These are phyloP conservation scores for Trichoderma reesei DNA, from an alignment of 495 filamentous ascomycete species.

Conservation along the genomic window DNA sequence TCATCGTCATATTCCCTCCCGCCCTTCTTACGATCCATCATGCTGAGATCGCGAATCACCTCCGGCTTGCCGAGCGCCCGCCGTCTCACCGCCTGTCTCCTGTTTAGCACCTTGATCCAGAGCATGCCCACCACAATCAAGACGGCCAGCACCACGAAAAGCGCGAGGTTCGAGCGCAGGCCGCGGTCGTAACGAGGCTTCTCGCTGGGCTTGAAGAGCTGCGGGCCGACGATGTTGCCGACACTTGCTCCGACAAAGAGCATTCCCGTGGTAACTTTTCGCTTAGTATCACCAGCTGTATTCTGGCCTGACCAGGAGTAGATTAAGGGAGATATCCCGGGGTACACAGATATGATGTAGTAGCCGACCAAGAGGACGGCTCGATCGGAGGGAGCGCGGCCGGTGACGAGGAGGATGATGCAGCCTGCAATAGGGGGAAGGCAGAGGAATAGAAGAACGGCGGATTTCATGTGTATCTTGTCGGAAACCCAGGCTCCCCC, in stretches of 20 bases:
- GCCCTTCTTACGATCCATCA: constrained; percentile 10
- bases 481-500: constrained; percentile 48
- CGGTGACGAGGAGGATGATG: constrained; percentile 43
- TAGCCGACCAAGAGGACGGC: constrained; percentile 48
- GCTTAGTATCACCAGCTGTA: constrained; percentile 56
- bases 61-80: constrained; percentile 41
- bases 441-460: constrained; percentile 42
- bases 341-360: constrained; percentile 54
- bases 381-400: constrained; percentile 33
- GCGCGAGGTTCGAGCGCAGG: constrained; percentile 43
- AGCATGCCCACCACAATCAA: constrained; percentile 26
- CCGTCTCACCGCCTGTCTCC: constrained; percentile 37
- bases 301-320: constrained; percentile 55
- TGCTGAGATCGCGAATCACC: constrained; percentile 18
- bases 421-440: constrained; percentile 50
- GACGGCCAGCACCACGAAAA: constrained; percentile 45
- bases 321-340: constrained; percentile 51
- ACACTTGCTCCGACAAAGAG: constrained; percentile 49
- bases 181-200: constrained; percentile 45
- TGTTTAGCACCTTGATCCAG: constrained; percentile 40
- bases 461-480: constrained; percentile 43
- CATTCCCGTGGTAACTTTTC: constrained; percentile 48
- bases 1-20: constrained; percentile 21
- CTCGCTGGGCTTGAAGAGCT: constrained; percentile 45
- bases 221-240: constrained; percentile 46